Conservation (phyloP, 208 protist species). For the Trypanosoma melophagium region DNA sequence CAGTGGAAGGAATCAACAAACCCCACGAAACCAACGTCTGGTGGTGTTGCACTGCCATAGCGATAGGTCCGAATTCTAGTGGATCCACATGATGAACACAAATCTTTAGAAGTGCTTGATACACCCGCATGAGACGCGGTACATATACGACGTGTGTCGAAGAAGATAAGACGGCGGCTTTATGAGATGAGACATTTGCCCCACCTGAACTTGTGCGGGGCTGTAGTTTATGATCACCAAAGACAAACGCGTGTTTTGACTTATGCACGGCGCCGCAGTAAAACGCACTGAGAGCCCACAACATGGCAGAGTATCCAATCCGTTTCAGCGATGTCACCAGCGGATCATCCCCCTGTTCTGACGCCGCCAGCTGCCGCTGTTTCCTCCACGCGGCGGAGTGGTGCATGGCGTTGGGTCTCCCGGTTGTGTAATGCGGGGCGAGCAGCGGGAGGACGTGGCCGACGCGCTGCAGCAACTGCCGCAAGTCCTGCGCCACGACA, state of each 20-base stretch:
- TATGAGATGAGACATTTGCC: conserved; percentile 66
- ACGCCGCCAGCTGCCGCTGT: neutral
- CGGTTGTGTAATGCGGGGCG: conserved; percentile 1
- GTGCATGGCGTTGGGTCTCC: conserved; percentile 61
- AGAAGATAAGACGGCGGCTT: conserved; percentile 61
- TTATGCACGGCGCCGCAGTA: conserved; percentile 77
- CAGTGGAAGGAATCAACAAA: conserved; percentile 49
- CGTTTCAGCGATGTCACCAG: conserved; percentile 59
- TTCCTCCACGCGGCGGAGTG: conserved; percentile 61
- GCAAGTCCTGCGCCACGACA: conserved; percentile 57
- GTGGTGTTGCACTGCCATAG: conserved; percentile 62
- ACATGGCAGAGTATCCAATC: conserved; percentile 68
- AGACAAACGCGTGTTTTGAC: conserved; percentile 58
- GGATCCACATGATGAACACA: conserved; percentile 65
- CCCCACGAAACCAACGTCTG: conserved; percentile 75
- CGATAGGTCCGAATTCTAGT: conserved; percentile 60
- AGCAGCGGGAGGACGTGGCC: conserved; percentile 59
- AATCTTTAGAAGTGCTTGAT: conserved; percentile 66
- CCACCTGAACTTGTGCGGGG: conserved; percentile 22
- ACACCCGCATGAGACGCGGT: conserved; percentile 56
- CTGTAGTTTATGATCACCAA: conserved; percentile 30
- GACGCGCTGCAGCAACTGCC: conserved; percentile 63
- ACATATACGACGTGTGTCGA: conserved; percentile 53
- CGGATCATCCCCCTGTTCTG: conserved; percentile 19
- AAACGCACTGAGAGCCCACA: conserved; percentile 78